Evolutionary conservation across 202 grass and related monocot species (phyloP).

Genomic region (Bolboschoenoplectus hybrid): DNA sequence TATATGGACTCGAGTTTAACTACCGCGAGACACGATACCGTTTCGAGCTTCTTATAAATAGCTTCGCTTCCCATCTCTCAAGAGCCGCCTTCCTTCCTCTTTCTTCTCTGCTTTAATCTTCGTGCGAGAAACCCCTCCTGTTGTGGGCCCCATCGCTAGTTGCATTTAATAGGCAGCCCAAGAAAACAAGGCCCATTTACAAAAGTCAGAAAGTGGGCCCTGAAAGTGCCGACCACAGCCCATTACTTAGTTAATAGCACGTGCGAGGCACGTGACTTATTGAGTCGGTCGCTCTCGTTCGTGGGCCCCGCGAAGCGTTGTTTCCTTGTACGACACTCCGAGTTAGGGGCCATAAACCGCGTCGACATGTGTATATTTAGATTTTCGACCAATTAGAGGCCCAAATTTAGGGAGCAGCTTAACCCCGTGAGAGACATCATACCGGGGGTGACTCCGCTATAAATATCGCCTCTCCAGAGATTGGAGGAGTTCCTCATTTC

Average conservation of each 20-base stretch:
- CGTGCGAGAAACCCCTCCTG: neutral
- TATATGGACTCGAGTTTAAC: neutral
- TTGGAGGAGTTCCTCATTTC: neutral
- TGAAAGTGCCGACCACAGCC: neutral
- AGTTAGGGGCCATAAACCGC: neutral
- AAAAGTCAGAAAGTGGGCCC: neutral
- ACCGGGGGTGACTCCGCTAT: neutral
- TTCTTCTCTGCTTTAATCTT: neutral
- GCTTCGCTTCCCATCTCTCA: neutral
- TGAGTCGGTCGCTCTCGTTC: conserved; percentile 1
- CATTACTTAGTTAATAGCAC: neutral
- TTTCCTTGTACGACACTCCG: conserved; percentile 19
- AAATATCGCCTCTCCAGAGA: neutral
- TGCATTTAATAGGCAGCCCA: neutral
- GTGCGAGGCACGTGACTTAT: neutral
- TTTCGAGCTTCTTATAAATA: conserved; percentile 48
- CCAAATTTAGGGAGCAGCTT: neutral
- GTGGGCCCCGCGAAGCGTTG: neutral
- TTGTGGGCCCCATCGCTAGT: neutral
- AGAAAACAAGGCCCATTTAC: conserved; percentile 17
- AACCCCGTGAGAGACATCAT: neutral
- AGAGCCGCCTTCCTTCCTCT: conserved; percentile 19
- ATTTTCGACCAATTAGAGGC: neutral
- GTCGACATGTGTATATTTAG: neutral
- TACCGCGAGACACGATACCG: conserved; percentile 14